Evolutionary conservation across 31 red algal genomes (phyloP).

Genomic region (Endocladia muricata): DNA sequence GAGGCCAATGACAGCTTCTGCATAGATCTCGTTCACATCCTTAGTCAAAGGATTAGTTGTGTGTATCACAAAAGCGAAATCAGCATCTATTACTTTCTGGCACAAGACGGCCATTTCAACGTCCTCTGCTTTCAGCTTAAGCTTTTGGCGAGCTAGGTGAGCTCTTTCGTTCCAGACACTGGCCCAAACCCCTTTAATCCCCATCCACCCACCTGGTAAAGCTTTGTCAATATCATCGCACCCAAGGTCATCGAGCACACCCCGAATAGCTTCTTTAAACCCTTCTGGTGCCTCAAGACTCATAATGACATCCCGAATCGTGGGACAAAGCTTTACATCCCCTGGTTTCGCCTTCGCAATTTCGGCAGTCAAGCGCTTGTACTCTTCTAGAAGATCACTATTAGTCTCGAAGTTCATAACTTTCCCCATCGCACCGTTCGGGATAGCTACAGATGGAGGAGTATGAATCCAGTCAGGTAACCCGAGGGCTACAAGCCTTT

Average conservation of each 20-base stretch:
- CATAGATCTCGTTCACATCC: conserved; percentile 81
- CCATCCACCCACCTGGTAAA: conserved; percentile 62
- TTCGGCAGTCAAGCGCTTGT: conserved; percentile 48
- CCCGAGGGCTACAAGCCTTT: conserved; percentile 64
- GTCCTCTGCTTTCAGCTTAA: conserved; percentile 59
- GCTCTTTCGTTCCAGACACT: conserved; percentile 92
- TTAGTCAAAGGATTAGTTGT: conserved; percentile 85
- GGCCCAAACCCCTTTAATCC: conserved; percentile 89
- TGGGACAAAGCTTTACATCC: conserved; percentile 54
- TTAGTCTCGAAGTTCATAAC: conserved; percentile 83
- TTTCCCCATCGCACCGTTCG: conserved; percentile 85
- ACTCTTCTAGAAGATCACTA: conserved; percentile 48
- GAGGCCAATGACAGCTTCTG: conserved; percentile 79
- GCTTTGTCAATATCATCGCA: conserved; percentile 65
- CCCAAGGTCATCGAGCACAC: conserved; percentile 71
- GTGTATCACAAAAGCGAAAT: conserved; percentile 94
- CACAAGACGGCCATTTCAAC: conserved; percentile 93
- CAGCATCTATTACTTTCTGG: conserved; percentile 85
- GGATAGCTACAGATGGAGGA: conserved; percentile 75
- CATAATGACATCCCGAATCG: conserved; percentile 51
- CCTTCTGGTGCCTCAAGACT: conserved; percentile 66
- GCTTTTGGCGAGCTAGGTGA: conserved; percentile 77
- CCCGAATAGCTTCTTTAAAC: conserved; percentile 68
- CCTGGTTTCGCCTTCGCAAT: conserved; percentile 41
- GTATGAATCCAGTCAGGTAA: conserved; percentile 95